Conservation (phyloP, 2,329 filamentous ascomycete genomes). For the Aureobasidium uvarum region DNA sequence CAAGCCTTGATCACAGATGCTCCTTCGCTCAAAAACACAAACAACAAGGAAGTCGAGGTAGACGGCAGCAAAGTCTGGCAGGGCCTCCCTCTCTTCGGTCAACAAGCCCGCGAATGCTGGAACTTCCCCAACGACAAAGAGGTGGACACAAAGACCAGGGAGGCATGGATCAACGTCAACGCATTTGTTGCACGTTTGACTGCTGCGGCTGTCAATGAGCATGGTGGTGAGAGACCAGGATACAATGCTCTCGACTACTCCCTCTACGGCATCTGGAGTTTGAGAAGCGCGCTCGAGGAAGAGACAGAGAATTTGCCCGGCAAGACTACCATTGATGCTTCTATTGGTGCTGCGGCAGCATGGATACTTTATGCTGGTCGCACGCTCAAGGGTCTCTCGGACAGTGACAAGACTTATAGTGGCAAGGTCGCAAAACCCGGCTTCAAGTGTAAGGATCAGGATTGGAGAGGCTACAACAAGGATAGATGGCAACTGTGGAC, state of each 20-base stretch:
- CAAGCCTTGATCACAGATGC: background rate
- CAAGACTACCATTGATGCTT: constrained; percentile 7
- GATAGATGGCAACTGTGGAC: constrained; percentile 1
- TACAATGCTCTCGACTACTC: constrained; percentile 8
- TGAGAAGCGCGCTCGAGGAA: constrained; percentile 18
- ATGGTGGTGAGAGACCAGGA: background rate
- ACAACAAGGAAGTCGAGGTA: background rate
- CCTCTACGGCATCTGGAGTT: constrained; percentile 16
- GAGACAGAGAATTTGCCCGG: background rate
- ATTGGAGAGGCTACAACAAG: constrained; percentile 8
- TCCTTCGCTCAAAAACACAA: background rate
- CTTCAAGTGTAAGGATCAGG: background rate
- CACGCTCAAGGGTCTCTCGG: background rate
- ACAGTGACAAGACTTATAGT: constrained; percentile 6
- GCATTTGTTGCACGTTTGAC: constrained; percentile 17
- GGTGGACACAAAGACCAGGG: constrained; percentile 4
- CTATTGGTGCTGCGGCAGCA: constrained; percentile 10
- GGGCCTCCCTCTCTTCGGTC: constrained; percentile 10
- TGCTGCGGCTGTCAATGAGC: background rate
- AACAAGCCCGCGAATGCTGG: constrained; percentile 14
- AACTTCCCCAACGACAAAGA: constrained; percentile 15
- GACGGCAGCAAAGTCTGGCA: constrained; percentile 5
- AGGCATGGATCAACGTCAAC: constrained; percentile 17
- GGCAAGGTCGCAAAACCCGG: constrained; percentile 18
- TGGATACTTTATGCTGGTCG: constrained; percentile 18